Percentiles rank a stretch among this genome's conserved stretches.
These are phyloP conservation scores for Neurospora cerealis DNA, from an alignment of 495 filamentous ascomycete species.

Conservation along the genomic window DNA sequence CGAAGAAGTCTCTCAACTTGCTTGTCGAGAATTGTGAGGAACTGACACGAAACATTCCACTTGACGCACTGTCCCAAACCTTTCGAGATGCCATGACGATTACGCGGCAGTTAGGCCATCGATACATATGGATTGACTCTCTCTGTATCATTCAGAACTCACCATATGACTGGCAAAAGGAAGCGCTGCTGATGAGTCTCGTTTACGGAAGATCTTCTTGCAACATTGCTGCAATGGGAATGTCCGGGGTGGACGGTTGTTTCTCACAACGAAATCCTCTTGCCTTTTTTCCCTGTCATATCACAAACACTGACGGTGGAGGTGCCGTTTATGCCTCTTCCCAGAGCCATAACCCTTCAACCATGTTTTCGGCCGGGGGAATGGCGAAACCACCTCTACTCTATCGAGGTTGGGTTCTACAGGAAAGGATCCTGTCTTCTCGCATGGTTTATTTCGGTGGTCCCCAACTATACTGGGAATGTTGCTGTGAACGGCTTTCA, in stretches of 20 bases:
- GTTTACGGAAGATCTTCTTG: constrained; percentile 1
- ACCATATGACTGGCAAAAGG: background rate
- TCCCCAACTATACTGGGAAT: constrained; percentile 6
- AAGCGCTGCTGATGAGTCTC: constrained; percentile 3
- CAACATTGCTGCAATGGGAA: constrained; percentile 1
- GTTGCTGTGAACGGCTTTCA: background rate
- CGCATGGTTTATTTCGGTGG: constrained; percentile 5
- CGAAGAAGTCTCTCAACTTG: background rate
- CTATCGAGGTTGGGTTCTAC: constrained; percentile 6
- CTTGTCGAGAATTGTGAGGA: background rate
- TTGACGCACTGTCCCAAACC: background rate
- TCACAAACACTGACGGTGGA: background rate
- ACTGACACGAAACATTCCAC: background rate
- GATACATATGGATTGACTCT: background rate
- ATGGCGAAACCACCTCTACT: background rate
- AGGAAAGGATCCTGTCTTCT: constrained; percentile 4
- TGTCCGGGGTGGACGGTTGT: background rate
- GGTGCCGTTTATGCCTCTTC: background rate
- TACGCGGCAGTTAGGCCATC: background rate
- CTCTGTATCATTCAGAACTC: constrained; percentile 6
- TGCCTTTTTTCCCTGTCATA: background rate
- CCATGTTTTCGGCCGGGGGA: background rate
- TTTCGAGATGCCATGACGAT: constrained; percentile 3
- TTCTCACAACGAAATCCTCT: background rate
- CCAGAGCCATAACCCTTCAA: background rate